Evolutionary conservation across 768 basidiomycete genomes (phyloP).

Genomic region (Royoungia palumana): DNA sequence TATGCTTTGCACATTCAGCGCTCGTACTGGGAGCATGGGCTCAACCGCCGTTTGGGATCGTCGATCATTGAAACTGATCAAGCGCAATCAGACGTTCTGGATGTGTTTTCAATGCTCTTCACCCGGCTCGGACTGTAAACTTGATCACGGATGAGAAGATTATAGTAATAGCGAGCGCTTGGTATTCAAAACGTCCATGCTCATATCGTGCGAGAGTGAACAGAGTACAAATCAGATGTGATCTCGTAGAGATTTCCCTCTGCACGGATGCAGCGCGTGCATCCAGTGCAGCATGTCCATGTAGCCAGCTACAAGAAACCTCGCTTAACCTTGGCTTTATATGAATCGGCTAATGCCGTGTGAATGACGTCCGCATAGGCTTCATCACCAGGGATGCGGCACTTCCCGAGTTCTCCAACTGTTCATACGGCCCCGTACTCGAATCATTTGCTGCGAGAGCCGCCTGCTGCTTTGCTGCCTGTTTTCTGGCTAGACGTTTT

Average conservation of each 20-base stretch:
- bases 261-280: slow-evolving; percentile 6
- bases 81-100: neutral
- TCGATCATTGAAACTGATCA: no score
- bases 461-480: slow-evolving; percentile 18
- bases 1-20: slow-evolving; percentile 5
- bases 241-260: neutral
- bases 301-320: slow-evolving; percentile 34
- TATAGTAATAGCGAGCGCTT: no score
- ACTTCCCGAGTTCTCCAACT: slow-evolving; percentile 26
- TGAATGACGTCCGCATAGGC: slow-evolving; percentile 23
- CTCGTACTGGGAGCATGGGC: neutral
- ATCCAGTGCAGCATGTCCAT: slow-evolving; percentile 13
- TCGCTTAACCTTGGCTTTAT: neutral
- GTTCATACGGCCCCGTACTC: slow-evolving; percentile 19
- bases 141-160: no score
- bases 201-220: no score
- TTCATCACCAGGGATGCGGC: slow-evolving; percentile 30
- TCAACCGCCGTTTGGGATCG: no score
- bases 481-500: slow-evolving; percentile 29
- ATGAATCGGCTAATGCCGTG: slow-evolving; percentile 3
- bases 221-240: slow-evolving; percentile 1
- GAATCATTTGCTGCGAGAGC: neutral
- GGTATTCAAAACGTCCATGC: no score
- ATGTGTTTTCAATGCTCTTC: neutral
- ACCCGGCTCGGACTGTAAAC: neutral